Percentiles rank a stretch among this genome's conserved stretches.
Evolutionary conservation across 495 filamentous ascomycete species (phyloP).

Genomic region (Trichodelitschia bisporula): DNA sequence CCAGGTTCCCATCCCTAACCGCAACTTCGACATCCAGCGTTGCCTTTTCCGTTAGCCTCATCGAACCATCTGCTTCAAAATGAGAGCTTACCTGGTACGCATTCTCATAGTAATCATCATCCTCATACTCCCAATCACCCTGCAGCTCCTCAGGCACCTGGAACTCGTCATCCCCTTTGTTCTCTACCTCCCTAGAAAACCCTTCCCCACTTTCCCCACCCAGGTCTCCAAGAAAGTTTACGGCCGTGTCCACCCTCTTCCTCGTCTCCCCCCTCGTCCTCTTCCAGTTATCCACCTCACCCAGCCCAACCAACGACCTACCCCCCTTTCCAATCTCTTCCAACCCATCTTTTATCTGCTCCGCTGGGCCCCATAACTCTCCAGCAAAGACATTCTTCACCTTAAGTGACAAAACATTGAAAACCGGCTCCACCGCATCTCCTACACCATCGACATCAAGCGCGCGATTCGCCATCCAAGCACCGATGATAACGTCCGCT

Average conservation of each 20-base stretch:
- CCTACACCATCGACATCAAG: conserved; percentile 17
- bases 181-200: conserved; percentile 3
- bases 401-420: conserved; percentile 27
- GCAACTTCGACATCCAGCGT: conserved; percentile 29
- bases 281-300: conserved; percentile 22
- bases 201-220: conserved; percentile 2
- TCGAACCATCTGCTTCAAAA: not conserved
- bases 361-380: conserved; percentile 16
- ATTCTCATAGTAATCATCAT: too few species aligned
- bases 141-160: too few species aligned
- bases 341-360: conserved; percentile 22
- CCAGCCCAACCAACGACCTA: conserved; percentile 18
- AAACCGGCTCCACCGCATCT: conserved; percentile 19
- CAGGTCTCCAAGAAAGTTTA: conserved; percentile 23
- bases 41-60: conserved; percentile 14
- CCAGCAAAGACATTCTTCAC: too few species aligned
- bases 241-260: conserved; percentile 23
- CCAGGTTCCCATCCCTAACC: conserved; percentile 19
- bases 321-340: conserved; percentile 16
- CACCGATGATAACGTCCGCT: conserved; percentile 22
- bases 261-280: conserved; percentile 21
- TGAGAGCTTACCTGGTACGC: conserved; percentile 15
- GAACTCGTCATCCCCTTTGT: not conserved
- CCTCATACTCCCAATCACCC: too few species aligned
- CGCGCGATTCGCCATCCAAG: conserved; percentile 31